Evolutionary conservation across 768 basidiomycete genomes (phyloP).

Genomic region (Brasilioporus rufonigricans): DNA sequence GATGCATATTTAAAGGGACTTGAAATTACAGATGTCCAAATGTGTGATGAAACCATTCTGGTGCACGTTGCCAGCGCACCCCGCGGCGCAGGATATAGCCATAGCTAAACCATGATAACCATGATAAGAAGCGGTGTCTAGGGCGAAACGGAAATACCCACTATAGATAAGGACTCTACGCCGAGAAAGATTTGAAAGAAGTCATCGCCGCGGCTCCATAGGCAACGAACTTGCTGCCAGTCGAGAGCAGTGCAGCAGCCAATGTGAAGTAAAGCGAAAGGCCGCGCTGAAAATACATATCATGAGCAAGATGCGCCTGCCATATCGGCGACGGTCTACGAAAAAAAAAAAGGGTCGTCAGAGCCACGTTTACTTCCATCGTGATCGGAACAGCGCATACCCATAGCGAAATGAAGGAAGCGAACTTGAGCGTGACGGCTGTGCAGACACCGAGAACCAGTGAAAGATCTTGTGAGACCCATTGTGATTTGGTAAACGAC

Average conservation of each 20-base stretch:
- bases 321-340: background rate
- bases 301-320: background rate
- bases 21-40: no score
- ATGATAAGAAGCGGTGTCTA: background rate
- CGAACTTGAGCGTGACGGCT: background rate
- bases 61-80: background rate
- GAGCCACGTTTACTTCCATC: background rate
- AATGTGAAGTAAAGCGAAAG: background rate
- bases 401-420: constrained; percentile 1
- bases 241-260: background rate
- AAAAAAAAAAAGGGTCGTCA: background rate
- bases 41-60: background rate
- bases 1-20: no score
- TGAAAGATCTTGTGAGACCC: background rate
- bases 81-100: constrained; percentile 1
- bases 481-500: background rate
- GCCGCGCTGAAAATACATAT: no score
- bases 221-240: background rate
- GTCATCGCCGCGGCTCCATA: background rate
- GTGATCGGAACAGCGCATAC: background rate
- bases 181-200: background rate
- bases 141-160: no score
- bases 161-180: background rate
- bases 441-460: background rate
- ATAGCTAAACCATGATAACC: background rate